These are phyloP conservation scores for Gastrolobium bilobum DNA, from an alignment of 306 rosid genomes.

Conservation along the genomic window DNA sequence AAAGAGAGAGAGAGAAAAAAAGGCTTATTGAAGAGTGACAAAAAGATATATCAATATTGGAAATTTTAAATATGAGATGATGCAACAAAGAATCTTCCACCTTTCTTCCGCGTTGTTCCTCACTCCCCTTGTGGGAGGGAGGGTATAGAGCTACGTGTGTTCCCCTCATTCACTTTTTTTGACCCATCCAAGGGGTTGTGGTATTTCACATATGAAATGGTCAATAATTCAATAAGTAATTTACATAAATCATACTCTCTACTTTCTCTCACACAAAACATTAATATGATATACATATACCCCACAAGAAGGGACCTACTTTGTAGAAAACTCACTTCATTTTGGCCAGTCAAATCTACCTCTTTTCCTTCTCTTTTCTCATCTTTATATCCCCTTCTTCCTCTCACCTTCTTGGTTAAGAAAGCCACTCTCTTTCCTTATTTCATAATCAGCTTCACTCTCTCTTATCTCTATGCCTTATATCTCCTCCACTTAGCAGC, in stretches of 20 bases:
- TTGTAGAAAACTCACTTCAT: slow-evolving; percentile 13
- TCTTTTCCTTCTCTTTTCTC: slow-evolving; percentile 61
- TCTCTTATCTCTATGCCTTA: slow-evolving; percentile 16
- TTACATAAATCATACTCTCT: neutral
- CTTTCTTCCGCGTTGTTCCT: slow-evolving; percentile 67
- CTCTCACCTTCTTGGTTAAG: slow-evolving; percentile 60
- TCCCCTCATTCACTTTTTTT: neutral
- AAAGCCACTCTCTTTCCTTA: neutral
- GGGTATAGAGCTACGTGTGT: neutral
- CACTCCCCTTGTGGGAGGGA: neutral
- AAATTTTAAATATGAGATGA: neutral
- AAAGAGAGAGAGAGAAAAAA: neutral
- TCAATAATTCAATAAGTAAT: slow-evolving; percentile 49
- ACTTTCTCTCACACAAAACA: neutral
- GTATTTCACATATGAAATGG: slow-evolving; percentile 45
- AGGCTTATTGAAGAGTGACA: slow-evolving; percentile 1
- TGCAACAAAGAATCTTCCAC: slow-evolving; percentile 60
- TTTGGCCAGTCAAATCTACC: slow-evolving; percentile 50
- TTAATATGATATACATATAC: slow-evolving; percentile 18
- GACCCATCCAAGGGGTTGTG: slow-evolving; percentile 38
- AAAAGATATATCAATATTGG: neutral
- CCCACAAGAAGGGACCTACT: slow-evolving; percentile 37
- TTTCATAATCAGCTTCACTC: slow-evolving; percentile 13
- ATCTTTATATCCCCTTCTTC: slow-evolving; percentile 53
- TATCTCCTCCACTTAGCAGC: slow-evolving; percentile 5